Conservation (phyloP, 257 asterid species). For the Parsonsia alboflavescens region DNA sequence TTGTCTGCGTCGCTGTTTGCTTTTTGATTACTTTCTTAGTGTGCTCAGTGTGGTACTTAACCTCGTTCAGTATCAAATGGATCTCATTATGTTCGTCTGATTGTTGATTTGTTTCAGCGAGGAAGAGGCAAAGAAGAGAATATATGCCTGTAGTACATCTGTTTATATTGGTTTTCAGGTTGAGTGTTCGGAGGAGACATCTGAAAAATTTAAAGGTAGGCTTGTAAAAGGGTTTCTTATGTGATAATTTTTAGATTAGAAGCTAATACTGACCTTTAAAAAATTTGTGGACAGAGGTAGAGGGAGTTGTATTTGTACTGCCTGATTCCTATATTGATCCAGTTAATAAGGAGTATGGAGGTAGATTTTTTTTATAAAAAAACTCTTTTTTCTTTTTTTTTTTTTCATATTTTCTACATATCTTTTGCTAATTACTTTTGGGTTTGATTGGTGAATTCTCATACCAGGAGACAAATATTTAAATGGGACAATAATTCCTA, state of each 20-base stretch:
- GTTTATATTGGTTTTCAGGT: conserved; percentile 90
- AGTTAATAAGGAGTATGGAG: conserved; percentile 88
- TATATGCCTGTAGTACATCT: conserved; percentile 87
- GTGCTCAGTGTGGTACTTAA: too few species aligned
- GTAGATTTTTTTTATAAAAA: conserved; percentile 21
- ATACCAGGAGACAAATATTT: conserved; percentile 83
- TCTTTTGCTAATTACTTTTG: not conserved
- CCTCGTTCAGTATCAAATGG: not conserved
- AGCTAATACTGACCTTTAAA: conserved; percentile 10
- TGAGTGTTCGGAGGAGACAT: conserved; percentile 68
- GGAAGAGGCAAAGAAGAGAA: conserved; percentile 92
- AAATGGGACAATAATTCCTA: conserved; percentile 75
- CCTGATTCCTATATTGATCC: conserved; percentile 98
- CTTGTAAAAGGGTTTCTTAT: not conserved
- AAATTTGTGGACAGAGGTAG: conserved; percentile 43
- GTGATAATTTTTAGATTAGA: not conserved
- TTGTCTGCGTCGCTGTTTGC: not conserved
- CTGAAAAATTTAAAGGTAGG: conserved; percentile 77
- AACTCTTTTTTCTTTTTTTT: too few species aligned
- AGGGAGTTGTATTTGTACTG: conserved; percentile 75
- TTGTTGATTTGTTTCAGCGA: conserved; percentile 44
- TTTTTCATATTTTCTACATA: not conserved
- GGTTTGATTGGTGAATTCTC: conserved; percentile 4
- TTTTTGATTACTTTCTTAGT: not conserved
- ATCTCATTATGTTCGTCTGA: not conserved